Evolutionary conservation across 2,329 filamentous ascomycete species (phyloP).

Genomic region (Penicillium griseofulvum): DNA sequence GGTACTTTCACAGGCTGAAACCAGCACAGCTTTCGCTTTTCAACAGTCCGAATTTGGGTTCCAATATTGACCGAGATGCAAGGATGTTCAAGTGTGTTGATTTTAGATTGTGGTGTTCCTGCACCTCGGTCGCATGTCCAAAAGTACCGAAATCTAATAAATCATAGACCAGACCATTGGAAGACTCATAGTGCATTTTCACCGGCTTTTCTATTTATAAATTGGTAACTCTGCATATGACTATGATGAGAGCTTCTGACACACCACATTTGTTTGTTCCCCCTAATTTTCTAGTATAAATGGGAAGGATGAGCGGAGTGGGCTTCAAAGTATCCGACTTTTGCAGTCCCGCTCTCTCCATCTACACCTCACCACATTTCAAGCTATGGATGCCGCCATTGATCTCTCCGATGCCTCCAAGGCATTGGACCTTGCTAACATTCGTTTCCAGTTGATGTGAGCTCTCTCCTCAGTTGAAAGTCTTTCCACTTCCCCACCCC

Average conservation of each 20-base stretch:
- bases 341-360: slow-evolving; percentile 12
- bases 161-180: background rate
- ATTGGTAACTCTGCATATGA: background rate
- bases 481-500: slow-evolving; percentile 7
- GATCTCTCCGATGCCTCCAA: slow-evolving; percentile 81
- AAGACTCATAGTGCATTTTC: background rate
- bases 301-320: background rate
- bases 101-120: background rate
- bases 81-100: background rate
- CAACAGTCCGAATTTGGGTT: background rate
- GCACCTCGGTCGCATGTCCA: slow-evolving; percentile 1
- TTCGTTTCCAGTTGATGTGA: slow-evolving; percentile 91
- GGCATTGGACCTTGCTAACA: slow-evolving; percentile 85
- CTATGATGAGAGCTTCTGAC: background rate
- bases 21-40: slow-evolving; percentile 1
- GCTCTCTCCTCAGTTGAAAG: slow-evolving; percentile 28
- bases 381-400: slow-evolving; percentile 79
- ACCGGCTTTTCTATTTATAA: background rate
- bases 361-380: slow-evolving; percentile 11
- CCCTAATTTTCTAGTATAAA: background rate
- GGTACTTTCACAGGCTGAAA: slow-evolving; percentile 24
- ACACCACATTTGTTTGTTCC: background rate
- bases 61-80: background rate
- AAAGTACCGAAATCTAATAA: background rate
- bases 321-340: slow-evolving; percentile 8